Evolutionary conservation across 1,139 yeast genomes (phyloP), one percentile per base, ranked within the genome.

Genomic region (Suhomyces panamericanus): DNA sequence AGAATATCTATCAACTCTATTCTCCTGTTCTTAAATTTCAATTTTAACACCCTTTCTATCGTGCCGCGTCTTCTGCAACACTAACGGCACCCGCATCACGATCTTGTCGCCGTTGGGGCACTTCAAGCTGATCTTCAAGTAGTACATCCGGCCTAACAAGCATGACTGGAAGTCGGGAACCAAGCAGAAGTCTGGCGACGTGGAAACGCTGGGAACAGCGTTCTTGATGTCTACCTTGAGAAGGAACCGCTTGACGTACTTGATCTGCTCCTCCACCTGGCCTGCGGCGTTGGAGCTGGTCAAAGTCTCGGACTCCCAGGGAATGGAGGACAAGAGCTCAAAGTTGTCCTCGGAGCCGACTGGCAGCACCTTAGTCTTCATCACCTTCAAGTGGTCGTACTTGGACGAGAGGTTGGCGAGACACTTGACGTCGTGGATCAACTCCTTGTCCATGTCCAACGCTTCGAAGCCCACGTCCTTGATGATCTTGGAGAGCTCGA

Each of bases 121-220:
- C 48, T 62, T 64, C 43, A 71, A 51, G 28, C 51, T 56, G n/a
- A 72, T 52, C 29, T 64, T 62, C 28, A 69, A 48, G 46, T 67
- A 69, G 48, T 72, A 71, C 9, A 70, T 36, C 36, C 77, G 53
- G 2, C 73, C 62, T 48, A 69, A 44, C 30, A 62, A 57, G 49
- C 77, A 71, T 9, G 54, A 49, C 53, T 72, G 77, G 51, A 71
- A 72, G 39, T 67, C 73, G 0, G 77, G 77, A 4, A 69, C 60
- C 17, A 72, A 55, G 37, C 69, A 64, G 41, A 67, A 64, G n/a
- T 63, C 63, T 2, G 49, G 46, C 0, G 53, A 39, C 7, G 42
- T 35, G 13, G 48, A 35, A 1, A 39, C 38, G 22, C 32, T 46
- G 7, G 45, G 35, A 11, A 48, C 43, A 3, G 58, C 56, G 22